Evolutionary conservation across 352 stramenopile species (phyloP).

Genomic region (Phytophthora pinifolia): DNA sequence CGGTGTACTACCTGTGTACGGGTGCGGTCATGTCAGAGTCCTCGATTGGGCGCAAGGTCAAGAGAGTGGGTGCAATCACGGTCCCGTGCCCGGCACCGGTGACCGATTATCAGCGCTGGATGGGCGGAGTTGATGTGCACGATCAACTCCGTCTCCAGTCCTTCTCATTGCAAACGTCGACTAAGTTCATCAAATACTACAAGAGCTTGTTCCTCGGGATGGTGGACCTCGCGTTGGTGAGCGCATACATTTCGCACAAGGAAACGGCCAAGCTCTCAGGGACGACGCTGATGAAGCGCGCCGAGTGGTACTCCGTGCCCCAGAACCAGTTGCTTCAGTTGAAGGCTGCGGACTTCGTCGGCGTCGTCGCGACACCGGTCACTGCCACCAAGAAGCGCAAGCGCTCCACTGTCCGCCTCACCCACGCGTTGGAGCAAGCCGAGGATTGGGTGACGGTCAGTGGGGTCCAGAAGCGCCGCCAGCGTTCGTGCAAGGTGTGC

Average conservation of each 20-base stretch:
- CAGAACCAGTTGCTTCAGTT: constrained; percentile 11
- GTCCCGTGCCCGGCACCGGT: too few relatives aligned
- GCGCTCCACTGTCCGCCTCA: neutral
- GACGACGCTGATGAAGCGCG: neutral
- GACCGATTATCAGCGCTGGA: too few relatives aligned
- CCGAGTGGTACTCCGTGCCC: constrained; percentile 1
- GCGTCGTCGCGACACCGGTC: neutral
- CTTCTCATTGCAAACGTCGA: neutral
- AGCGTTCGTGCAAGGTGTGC: neutral
- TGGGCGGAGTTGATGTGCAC: too few relatives aligned
- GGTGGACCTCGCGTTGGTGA: neutral
- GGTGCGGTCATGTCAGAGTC: too few relatives aligned
- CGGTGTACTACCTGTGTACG: too few relatives aligned
- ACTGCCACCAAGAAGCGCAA: neutral
- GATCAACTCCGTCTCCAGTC: too few relatives aligned
- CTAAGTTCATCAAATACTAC: constrained; percentile 24
- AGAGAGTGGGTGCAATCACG: too few relatives aligned
- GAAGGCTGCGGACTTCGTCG: constrained; percentile 1
- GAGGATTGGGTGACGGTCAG: neutral
- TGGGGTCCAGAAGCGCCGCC: neutral
- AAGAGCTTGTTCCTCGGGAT: constrained; percentile 17
- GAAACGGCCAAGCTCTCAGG: neutral
- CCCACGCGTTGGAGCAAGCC: neutral
- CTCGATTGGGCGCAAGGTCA: too few relatives aligned
- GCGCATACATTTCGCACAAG: constrained; percentile 1